phyloP scores from a whole-genome alignment of 2,329 filamentous ascomycete species.

The Colletotrichum tabaci region DNA sequence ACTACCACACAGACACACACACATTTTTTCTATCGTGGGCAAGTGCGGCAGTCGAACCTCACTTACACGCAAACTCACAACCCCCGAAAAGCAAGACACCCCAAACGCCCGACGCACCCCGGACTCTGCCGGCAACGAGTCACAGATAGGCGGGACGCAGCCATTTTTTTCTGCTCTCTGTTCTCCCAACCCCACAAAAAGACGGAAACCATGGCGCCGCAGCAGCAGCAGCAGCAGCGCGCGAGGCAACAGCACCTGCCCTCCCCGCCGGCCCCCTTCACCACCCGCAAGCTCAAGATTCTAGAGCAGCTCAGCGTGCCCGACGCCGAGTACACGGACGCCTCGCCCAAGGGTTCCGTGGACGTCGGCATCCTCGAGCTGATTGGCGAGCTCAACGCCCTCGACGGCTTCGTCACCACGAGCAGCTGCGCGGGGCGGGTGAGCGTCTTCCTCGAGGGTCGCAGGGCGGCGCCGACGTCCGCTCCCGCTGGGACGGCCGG shows the following conservation, averaged over 20 bases:
- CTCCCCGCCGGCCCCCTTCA: constrained; percentile 60
- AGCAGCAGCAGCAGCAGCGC: constrained; percentile 21
- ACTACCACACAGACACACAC: background rate
- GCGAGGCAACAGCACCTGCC: constrained; percentile 42
- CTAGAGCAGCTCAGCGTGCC: constrained; percentile 79
- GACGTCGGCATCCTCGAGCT: constrained; percentile 84
- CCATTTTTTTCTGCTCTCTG: background rate
- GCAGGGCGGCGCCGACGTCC: constrained; percentile 54
- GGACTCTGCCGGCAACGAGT: background rate
- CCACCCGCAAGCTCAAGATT: constrained; percentile 79
- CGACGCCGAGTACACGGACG: constrained; percentile 81
- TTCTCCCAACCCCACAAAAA: background rate
- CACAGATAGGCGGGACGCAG: background rate
- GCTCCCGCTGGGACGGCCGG: constrained; percentile 32
- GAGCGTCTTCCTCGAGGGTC: constrained; percentile 89
- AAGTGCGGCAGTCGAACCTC: constrained; percentile 19
- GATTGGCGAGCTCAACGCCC: constrained; percentile 82
- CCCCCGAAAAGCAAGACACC: background rate
- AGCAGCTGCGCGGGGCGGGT: constrained; percentile 93
- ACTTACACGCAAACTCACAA: constrained; percentile 34
- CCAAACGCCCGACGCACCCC: constrained; percentile 12
- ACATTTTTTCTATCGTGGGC: constrained; percentile 9
- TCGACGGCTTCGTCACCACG: constrained; percentile 87
- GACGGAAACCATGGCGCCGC: constrained; percentile 26
- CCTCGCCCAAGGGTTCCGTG: constrained; percentile 90